Conservation (phyloP, 2,329 filamentous ascomycete genomes). For the Pseudogymnoascus sp. region DNA sequence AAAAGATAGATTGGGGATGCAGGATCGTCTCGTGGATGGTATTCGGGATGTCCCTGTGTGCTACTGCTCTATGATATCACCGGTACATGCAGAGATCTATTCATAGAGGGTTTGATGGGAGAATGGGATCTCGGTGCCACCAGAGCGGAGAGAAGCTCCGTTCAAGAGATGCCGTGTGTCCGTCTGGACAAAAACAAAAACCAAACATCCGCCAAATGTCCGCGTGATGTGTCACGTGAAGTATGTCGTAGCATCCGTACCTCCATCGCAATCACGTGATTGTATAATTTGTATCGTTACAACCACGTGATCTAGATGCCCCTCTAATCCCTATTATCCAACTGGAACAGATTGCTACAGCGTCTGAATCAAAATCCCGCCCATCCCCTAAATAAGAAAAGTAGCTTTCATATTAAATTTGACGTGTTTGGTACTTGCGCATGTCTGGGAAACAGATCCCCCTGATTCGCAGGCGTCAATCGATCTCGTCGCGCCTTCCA, state of each 20-base stretch:
- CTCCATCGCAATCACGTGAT: not conserved
- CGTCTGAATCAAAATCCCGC: not conserved
- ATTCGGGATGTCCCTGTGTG: not conserved
- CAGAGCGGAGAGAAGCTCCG: not conserved
- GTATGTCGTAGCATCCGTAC: not conserved
- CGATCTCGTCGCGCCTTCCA: not conserved
- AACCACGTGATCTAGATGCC: not conserved
- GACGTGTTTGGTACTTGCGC: not conserved
- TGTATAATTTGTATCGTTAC: not conserved
- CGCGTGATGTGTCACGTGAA: not conserved
- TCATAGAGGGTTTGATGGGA: not conserved
- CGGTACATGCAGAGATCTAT: not conserved
- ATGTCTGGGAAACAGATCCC: not conserved
- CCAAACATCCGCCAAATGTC: not conserved
- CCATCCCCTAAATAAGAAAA: not conserved
- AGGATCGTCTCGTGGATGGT: not conserved
- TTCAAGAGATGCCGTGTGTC: not conserved
- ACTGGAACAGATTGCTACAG: not conserved
- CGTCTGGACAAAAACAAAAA: not conserved
- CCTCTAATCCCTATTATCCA: not conserved
- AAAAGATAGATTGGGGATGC: not conserved
- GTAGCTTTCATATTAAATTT: not conserved
- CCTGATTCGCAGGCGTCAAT: not conserved
- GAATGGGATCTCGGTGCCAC: not conserved
- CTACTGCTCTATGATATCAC: not conserved